A percentile compares a stretch with the other conserved stretches of the same genome.
These are phyloP conservation scores for Trichophaea hybrida DNA, from an alignment of 2,329 filamentous ascomycete genomes.

Conservation along the genomic window DNA sequence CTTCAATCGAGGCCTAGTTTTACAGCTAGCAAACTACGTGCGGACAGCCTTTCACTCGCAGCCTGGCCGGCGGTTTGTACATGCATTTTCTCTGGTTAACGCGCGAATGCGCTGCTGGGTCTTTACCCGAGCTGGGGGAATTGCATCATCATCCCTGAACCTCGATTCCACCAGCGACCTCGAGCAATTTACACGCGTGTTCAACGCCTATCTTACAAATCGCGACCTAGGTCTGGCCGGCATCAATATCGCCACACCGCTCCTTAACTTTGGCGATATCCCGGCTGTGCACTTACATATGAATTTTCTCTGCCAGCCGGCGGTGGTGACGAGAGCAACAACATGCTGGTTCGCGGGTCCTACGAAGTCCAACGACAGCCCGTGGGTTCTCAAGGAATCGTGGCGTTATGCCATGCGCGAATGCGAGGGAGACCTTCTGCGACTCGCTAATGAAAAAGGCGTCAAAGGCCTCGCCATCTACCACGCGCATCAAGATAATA, in stretches of 20 bases:
- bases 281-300: not conserved
- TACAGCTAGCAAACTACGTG: constrained; percentile 3
- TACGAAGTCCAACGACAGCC: not conserved
- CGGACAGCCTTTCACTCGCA: not conserved
- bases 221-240: not conserved
- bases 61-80: not conserved
- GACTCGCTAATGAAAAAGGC: not conserved
- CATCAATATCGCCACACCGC: too few relatives aligned
- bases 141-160: not conserved
- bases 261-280: too few relatives aligned
- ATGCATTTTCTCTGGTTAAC: not conserved
- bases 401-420: not conserved
- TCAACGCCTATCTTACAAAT: not conserved
- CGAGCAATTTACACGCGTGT: not conserved
- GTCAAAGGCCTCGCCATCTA: constrained; percentile 2
- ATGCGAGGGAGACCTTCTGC: not conserved
- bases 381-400: constrained; percentile 1
- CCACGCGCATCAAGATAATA: not conserved
- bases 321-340: constrained; percentile 1
- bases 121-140: not conserved
- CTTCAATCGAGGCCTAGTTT: not conserved
- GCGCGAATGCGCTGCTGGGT: not conserved
- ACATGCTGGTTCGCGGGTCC: not conserved
- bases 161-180: not conserved
- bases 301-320: not conserved